phyloP scores from a whole-genome alignment of 371 early-diverging fungal genomes.

The Mortierella sp. region DNA sequence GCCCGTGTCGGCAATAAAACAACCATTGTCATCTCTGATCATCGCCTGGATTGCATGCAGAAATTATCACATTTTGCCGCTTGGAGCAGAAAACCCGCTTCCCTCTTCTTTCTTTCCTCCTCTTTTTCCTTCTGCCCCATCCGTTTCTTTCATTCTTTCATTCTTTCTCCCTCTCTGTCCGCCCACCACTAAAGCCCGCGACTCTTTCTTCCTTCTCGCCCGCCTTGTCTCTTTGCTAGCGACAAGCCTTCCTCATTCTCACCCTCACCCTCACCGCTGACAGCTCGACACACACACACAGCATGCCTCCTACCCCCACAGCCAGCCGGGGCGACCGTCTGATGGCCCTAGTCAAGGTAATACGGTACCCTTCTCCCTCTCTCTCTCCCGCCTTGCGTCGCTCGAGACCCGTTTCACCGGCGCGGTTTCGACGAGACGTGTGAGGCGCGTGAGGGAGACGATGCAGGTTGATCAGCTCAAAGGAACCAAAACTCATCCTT shows the following conservation, averaged over 20 bases:
- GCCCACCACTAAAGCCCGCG: neutral
- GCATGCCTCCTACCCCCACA: slow-evolving; percentile 30
- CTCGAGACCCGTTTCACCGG: neutral
- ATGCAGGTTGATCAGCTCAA: neutral
- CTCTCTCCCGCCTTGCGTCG: neutral
- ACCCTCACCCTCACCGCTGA: neutral
- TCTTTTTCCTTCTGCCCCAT: slow-evolving; percentile 3
- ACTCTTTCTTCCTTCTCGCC: too few relatives aligned
- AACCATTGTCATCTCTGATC: too few relatives aligned
- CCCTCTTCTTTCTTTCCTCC: neutral
- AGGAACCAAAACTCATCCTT: neutral
- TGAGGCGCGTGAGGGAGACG: too few relatives aligned
- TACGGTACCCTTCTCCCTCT: neutral
- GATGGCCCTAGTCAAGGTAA: slow-evolving; percentile 49
- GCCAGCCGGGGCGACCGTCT: slow-evolving; percentile 43
- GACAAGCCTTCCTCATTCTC: neutral
- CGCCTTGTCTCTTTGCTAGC: neutral
- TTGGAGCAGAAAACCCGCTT: too few relatives aligned
- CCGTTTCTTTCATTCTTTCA: neutral
- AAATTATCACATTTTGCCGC: too few relatives aligned
- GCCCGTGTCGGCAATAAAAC: too few relatives aligned
- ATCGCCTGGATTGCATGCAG: too few relatives aligned
- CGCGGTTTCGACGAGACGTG: neutral
- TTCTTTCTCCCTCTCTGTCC: neutral
- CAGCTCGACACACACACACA: slow-evolving; percentile 8